Conservation (phyloP, 2,329 filamentous ascomycete species). For the Penicillium janthinellum region DNA sequence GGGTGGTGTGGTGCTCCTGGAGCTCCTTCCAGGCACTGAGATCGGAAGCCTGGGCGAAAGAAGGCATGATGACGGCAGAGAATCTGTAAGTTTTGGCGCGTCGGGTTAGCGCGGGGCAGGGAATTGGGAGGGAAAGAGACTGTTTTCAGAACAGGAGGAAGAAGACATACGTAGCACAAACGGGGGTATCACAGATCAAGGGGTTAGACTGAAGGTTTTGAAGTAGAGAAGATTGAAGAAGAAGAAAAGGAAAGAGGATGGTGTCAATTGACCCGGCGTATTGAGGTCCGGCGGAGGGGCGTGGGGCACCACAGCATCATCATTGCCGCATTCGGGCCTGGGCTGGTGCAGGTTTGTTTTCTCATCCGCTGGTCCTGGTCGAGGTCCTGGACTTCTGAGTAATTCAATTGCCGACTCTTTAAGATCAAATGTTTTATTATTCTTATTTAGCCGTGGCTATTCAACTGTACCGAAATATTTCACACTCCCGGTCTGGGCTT, state of each 20-base stretch:
- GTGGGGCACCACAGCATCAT: conserved; percentile 32
- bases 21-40: conserved; percentile 87
- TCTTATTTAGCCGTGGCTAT: not conserved
- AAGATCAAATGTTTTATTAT: not conserved
- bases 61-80: conserved; percentile 36
- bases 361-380: not conserved
- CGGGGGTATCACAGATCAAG: conserved; percentile 14
- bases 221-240: conserved; percentile 7
- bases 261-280: conserved; percentile 27
- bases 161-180: conserved; percentile 8
- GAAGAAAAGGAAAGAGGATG: conserved; percentile 17
- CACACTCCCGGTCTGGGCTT: not conserved
- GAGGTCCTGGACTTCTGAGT: not conserved
- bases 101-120: conserved; percentile 33
- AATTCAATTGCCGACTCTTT: conserved; percentile 5
- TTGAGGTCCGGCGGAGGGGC: conserved; percentile 35
- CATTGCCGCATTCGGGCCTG: conserved; percentile 27
- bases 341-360: conserved; percentile 20
- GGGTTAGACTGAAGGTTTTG: not conserved
- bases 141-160: not conserved
- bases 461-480: not conserved
- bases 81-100: conserved; percentile 10
- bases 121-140: not conserved
- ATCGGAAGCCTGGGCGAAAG: conserved; percentile 72
- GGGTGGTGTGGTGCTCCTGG: conserved; percentile 81